Evolutionary conservation across 768 basidiomycete species (phyloP), one percentile per base, ranked within the genome.

Genomic region (Atractiella rhizophila): DNA sequence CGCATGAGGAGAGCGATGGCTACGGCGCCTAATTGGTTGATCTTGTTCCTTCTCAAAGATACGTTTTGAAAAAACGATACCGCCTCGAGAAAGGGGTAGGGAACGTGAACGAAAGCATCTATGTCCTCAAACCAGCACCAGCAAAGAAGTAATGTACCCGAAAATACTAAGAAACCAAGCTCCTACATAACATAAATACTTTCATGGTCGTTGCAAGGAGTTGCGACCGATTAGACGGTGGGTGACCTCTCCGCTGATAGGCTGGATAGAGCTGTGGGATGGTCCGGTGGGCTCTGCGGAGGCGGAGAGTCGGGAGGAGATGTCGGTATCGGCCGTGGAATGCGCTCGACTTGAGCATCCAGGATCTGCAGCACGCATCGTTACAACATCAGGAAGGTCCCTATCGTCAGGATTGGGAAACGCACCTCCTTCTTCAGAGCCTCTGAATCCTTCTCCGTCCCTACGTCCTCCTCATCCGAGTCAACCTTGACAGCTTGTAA

Each of bases 1-100:
- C 79, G 71, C 47, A 94, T 85, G 81, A 98, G 86, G 38, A 91
- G 67, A 0, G 88, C 85, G 11, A 96, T 65, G 0, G 83, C 78
- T 5, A 96, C 82, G 7, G 77, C 83, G 26, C 85, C 83, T 0
- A 76, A 68, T 0, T 73, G 67, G 26, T 66, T 71, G 52, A 96
- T 91, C 31, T 70, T 70, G 59, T 98, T 96, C 34, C 80, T 69
- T 13, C 88, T 71, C 19, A 98, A 61, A 4, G 83, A 88, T 36
- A 98, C n/a, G n/a, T n/a, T n/a, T n/a, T n/a, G n/a, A n/a, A n/a
- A n/a, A n/a, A n/a, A n/a, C n/a, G n/a, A n/a, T n/a, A n/a, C n/a
- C n/a, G n/a, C n/a, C n/a, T n/a, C n/a, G n/a, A n/a, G n/a, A n/a
- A n/a, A n/a, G n/a, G n/a, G n/a, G n/a, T n/a, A n/a, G n/a, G n/a